These are phyloP conservation scores for Inga leiocalycina DNA, from an alignment of 306 rosid genomes.

Conservation along the genomic window DNA sequence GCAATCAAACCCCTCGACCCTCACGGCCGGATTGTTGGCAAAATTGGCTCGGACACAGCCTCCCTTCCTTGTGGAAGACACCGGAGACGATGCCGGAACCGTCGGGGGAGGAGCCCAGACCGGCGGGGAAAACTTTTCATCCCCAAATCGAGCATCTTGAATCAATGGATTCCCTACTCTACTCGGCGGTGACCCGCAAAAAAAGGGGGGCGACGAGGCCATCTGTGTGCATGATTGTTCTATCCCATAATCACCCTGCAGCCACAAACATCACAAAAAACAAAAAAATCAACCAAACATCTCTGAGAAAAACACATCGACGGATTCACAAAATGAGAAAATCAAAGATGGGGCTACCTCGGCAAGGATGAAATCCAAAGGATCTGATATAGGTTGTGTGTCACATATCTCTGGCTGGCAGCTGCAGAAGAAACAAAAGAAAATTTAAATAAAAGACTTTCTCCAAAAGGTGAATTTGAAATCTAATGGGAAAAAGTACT, in stretches of 20 bases:
- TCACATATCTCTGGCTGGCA: constrained; percentile 69
- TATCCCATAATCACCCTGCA: constrained; percentile 64
- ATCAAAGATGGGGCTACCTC: constrained; percentile 46
- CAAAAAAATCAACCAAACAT: background rate
- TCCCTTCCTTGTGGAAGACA: constrained; percentile 69
- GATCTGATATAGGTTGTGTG: constrained; percentile 57
- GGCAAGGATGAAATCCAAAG: constrained; percentile 70
- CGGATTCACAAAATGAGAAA: background rate
- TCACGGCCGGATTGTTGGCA: constrained; percentile 79
- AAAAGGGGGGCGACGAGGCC: constrained; percentile 88
- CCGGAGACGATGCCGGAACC: constrained; percentile 54
- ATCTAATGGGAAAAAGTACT: background rate
- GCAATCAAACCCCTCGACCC: constrained; percentile 94
- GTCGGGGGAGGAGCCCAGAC: constrained; percentile 44
- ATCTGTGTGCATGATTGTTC: constrained; percentile 60
- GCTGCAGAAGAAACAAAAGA: constrained; percentile 43
- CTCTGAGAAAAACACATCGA: background rate
- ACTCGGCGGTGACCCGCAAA: constrained; percentile 95
- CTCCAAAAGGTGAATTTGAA: background rate
- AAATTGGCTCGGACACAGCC: constrained; percentile 72
- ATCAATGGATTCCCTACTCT: constrained; percentile 94
- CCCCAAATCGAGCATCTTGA: constrained; percentile 91
- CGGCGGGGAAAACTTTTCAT: constrained; percentile 53
- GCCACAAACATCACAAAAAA: background rate
- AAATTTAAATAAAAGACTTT: background rate